phyloP scores from a whole-genome alignment of 345 rosid species.

The Citrus glauca region DNA sequence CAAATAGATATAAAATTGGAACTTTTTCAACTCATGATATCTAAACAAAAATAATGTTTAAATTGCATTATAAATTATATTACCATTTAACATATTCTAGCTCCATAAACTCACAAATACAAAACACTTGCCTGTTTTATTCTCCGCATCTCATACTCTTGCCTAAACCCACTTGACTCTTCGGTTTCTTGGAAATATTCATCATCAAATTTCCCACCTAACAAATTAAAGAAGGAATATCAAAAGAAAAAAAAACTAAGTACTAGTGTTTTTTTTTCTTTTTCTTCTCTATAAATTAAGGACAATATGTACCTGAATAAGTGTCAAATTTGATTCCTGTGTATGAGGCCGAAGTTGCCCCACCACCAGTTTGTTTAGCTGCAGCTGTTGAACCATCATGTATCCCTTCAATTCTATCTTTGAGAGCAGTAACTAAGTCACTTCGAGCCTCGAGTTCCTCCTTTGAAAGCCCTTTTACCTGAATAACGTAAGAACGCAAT shows the following conservation, averaged over 20 bases:
- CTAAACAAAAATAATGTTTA: neutral
- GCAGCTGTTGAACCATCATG: constrained; percentile 51
- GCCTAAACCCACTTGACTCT: constrained; percentile 44
- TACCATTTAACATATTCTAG: neutral
- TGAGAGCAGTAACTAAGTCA: constrained; percentile 55
- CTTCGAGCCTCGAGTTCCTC: constrained; percentile 59
- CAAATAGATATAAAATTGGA: neutral
- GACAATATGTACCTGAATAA: constrained; percentile 21
- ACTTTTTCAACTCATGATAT: neutral
- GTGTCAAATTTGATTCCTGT: constrained; percentile 53
- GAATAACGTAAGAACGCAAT: neutral
- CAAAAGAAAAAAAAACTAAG: neutral
- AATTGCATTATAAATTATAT: neutral
- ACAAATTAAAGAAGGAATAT: neutral
- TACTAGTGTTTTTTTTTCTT: too few species aligned
- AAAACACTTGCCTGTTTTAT: constrained; percentile 42
- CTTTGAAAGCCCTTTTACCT: constrained; percentile 56
- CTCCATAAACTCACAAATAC: neutral
- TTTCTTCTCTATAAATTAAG: too few species aligned
- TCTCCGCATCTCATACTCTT: constrained; percentile 59
- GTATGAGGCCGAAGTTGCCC: constrained; percentile 38
- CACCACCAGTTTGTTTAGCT: constrained; percentile 34
- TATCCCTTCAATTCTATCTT: constrained; percentile 56
- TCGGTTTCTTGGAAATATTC: constrained; percentile 61
- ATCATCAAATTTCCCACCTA: constrained; percentile 41